phyloP scores from a whole-genome alignment of 345 rosid genomes.

The Mangifera indica region DNA sequence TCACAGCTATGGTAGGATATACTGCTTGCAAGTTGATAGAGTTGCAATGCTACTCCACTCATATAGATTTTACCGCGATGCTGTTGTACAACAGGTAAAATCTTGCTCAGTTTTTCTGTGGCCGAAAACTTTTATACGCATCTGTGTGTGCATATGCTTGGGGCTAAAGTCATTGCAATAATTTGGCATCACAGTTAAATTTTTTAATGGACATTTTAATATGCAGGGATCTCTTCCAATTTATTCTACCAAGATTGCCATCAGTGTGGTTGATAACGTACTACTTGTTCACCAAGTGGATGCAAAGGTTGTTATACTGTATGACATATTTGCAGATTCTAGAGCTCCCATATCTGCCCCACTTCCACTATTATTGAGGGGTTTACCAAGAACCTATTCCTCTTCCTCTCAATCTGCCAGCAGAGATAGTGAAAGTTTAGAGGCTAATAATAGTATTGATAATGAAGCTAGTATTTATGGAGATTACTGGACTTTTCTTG shows the following conservation, averaged over 20 bases:
- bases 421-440: conserved; percentile 55
- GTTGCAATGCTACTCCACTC: conserved; percentile 90
- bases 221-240: conserved; percentile 93
- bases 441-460: conserved; percentile 44
- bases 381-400: conserved; percentile 53
- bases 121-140: neutral
- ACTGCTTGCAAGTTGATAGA: conserved; percentile 97
- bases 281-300: conserved; percentile 97
- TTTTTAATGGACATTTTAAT: conserved; percentile 2
- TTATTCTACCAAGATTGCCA: conserved; percentile 82
- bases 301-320: conserved; percentile 91
- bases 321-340: conserved; percentile 87
- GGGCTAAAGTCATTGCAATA: neutral
- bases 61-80: conserved; percentile 95
- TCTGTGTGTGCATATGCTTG: neutral
- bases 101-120: conserved; percentile 5
- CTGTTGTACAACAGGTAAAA: conserved; percentile 84
- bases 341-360: conserved; percentile 99
- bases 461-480: conserved; percentile 64
- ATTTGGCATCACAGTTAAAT: neutral
- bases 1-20: conserved; percentile 95
- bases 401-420: conserved; percentile 43
- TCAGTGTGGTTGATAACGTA: conserved; percentile 87
- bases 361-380: conserved; percentile 83
- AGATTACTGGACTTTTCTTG: conserved; percentile 86